Percentiles rank a stretch among this genome's conserved stretches.
These are phyloP conservation scores for Mortierella sp. DNA, from an alignment of 371 early-diverging fungal species.

Conservation along the genomic window DNA sequence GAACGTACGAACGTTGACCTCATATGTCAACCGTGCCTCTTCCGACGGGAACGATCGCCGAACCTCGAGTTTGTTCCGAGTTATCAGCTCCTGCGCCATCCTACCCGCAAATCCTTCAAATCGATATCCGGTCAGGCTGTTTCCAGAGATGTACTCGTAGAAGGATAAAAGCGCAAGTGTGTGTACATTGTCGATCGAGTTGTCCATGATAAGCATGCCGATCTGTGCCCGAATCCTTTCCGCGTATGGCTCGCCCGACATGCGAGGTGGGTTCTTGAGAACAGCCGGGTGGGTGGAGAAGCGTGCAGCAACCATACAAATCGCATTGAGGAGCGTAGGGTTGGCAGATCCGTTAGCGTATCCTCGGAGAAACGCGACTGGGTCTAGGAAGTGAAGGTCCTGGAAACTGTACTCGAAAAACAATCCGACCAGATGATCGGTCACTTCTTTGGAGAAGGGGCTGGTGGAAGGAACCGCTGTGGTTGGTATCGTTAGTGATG, in stretches of 20 bases:
- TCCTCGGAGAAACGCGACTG: not conserved
- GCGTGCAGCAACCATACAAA: conserved; percentile 4
- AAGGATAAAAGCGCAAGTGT: not conserved
- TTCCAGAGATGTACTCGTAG: not conserved
- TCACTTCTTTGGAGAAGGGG: conserved; percentile 2
- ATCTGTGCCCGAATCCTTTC: conserved; percentile 1
- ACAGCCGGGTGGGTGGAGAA: not conserved
- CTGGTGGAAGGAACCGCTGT: not conserved
- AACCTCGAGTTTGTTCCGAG: not conserved
- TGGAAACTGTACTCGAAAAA: conserved; percentile 5
- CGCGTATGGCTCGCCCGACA: not conserved
- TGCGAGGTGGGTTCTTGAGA: not conserved
- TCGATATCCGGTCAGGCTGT: not conserved
- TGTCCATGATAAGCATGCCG: conserved; percentile 3
- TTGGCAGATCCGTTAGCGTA: not conserved
- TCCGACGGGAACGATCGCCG: not conserved
- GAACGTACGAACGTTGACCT: conserved; percentile 6
- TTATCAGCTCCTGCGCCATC: conserved; percentile 1
- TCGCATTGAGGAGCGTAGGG: conserved; percentile 1
- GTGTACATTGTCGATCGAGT: conserved; percentile 4
- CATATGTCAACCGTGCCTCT: not conserved
- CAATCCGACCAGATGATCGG: not conserved
- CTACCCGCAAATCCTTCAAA: conserved; percentile 1
- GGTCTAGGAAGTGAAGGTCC: not conserved
- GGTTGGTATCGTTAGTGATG: not conserved